Evolutionary conservation across 495 filamentous ascomycete genomes (phyloP).

Genomic region (Massariosphaeria phaeospora): DNA sequence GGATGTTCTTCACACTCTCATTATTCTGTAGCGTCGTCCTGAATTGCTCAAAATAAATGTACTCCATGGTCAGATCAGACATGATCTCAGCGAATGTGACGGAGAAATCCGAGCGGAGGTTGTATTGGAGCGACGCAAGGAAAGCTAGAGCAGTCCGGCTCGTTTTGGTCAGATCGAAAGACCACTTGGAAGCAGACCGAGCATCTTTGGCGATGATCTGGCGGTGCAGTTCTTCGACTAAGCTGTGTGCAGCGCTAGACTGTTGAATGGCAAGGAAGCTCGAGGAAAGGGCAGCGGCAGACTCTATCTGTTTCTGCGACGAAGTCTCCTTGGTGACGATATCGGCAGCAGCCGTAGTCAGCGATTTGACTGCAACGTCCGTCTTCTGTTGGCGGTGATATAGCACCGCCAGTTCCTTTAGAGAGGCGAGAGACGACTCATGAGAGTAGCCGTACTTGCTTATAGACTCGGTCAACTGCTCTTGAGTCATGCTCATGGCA

Average conservation of each 20-base stretch:
- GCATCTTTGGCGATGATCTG: constrained; percentile 19
- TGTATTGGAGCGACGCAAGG: constrained; percentile 23
- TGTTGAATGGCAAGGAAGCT: constrained; percentile 3
- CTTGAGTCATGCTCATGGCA: constrained; percentile 6
- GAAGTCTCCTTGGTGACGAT: constrained; percentile 20
- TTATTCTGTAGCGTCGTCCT: constrained; percentile 3
- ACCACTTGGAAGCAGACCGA: constrained; percentile 15
- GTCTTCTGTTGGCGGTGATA: constrained; percentile 19
- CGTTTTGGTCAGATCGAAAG: constrained; percentile 18
- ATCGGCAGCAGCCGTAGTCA: constrained; percentile 1
- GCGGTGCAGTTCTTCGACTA: constrained; percentile 14
- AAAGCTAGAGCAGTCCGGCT: constrained; percentile 17
- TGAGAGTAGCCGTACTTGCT: constrained; percentile 25
- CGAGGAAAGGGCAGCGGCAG: constrained; percentile 7
- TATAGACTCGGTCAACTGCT: constrained; percentile 12
- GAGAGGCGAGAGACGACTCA: constrained; percentile 4
- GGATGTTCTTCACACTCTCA: constrained; percentile 5
- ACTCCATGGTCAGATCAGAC: constrained; percentile 12
- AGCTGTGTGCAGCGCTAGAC: neutral
- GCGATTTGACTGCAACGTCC: constrained; percentile 15
- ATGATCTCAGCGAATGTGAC: constrained; percentile 22
- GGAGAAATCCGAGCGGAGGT: constrained; percentile 12
- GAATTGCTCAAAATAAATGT: constrained; percentile 20
- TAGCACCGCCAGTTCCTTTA: constrained; percentile 15
- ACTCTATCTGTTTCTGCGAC: constrained; percentile 16